These are phyloP conservation scores for Toxicodendron radicans DNA, from an alignment of 345 rosid genomes.

Conservation along the genomic window DNA sequence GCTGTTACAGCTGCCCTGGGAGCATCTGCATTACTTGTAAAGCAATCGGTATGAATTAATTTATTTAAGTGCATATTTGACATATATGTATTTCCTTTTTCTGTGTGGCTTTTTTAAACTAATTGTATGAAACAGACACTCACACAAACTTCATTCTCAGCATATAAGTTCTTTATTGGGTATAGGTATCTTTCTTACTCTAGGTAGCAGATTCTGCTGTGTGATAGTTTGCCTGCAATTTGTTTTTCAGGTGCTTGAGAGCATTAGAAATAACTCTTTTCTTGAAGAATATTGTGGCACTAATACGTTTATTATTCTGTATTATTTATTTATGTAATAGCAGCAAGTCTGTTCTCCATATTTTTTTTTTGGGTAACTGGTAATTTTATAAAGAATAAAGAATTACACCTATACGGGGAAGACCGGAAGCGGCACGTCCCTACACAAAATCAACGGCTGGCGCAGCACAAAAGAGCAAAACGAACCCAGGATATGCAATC, in stretches of 20 bases:
- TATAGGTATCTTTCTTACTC: not conserved
- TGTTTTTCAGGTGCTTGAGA: not conserved
- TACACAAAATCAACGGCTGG: too few relatives aligned
- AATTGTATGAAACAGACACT: constrained; percentile 2
- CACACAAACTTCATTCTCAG: not conserved
- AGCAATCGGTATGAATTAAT: constrained; percentile 54
- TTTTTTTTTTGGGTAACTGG: too few relatives aligned
- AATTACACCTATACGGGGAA: too few relatives aligned
- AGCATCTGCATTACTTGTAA: constrained; percentile 76
- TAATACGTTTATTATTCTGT: not conserved
- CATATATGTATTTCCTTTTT: not conserved
- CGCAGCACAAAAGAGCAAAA: too few relatives aligned
- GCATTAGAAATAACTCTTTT: constrained; percentile 8
- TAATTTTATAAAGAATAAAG: too few relatives aligned
- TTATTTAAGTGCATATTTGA: not conserved
- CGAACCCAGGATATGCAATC: too few relatives aligned
- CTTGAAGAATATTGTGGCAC: constrained; percentile 1
- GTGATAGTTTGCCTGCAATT: constrained; percentile 2
- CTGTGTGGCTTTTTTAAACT: not conserved
- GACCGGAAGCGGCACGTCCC: too few relatives aligned
- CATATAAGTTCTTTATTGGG: not conserved
- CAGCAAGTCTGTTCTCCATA: not conserved
- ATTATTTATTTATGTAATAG: not conserved
- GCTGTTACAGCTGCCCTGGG: constrained; percentile 92
- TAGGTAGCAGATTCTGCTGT: not conserved